Evolutionary conservation across 805 yeast genomes (phyloP).

Genomic region (Candida peoriensis): DNA sequence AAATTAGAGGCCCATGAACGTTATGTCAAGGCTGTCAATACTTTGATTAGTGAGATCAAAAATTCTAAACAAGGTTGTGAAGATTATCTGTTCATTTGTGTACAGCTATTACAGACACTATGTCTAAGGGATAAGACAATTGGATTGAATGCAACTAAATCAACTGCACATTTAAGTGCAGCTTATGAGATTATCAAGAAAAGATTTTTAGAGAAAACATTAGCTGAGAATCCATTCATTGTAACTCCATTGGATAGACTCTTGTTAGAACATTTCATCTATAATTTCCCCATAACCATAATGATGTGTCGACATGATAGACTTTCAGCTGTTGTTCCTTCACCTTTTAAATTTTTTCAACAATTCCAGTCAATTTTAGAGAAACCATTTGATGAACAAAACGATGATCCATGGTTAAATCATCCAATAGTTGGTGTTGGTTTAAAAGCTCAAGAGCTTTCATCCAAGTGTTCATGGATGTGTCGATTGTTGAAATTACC

Average conservation of each 20-base stretch:
- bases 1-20: slow-evolving; percentile 13
- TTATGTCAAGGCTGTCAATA: slow-evolving; percentile 16
- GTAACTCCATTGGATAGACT: slow-evolving; percentile 17
- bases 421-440: slow-evolving; percentile 23
- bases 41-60: slow-evolving; percentile 17
- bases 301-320: slow-evolving; percentile 23
- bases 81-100: slow-evolving; percentile 22
- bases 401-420: slow-evolving; percentile 16
- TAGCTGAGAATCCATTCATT: background rate
- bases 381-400: slow-evolving; percentile 6
- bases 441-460: slow-evolving; percentile 14
- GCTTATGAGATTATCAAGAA: slow-evolving; percentile 24
- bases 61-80: slow-evolving; percentile 19
- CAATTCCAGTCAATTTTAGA: slow-evolving; percentile 14
- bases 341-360: slow-evolving; percentile 22
- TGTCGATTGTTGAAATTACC: slow-evolving; percentile 16
- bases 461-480: slow-evolving; percentile 21
- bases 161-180: slow-evolving; percentile 23
- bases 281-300: slow-evolving; percentile 21
- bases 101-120: slow-evolving; percentile 22
- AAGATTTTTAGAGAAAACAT: slow-evolving; percentile 10
- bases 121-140: slow-evolving; percentile 23
- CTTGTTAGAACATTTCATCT: slow-evolving; percentile 20
- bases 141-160: slow-evolving; percentile 22
- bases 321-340: slow-evolving; percentile 16